phyloP scores from a whole-genome alignment of 331 rosid species.

The Arachis monticola region DNA sequence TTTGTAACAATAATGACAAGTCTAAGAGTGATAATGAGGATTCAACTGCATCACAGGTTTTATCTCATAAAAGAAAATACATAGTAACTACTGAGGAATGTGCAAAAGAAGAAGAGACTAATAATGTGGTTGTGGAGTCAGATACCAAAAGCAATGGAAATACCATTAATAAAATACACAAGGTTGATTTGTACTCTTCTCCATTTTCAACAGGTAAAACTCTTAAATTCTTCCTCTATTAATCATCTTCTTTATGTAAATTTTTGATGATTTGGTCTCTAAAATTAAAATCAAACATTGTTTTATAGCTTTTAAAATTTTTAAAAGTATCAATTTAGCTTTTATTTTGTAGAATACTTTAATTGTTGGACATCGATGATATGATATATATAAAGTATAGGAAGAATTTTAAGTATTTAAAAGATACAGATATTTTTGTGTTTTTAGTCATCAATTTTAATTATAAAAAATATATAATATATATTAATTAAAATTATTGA shows the following conservation, averaged over 20 bases:
- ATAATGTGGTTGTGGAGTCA: constrained; percentile 33
- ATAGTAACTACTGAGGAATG: constrained; percentile 15
- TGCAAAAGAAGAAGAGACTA: constrained; percentile 36
- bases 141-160: constrained; percentile 35
- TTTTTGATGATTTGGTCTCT: too few species aligned
- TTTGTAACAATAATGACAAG: constrained; percentile 40
- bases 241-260: neutral
- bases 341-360: too few species aligned
- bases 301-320: too few species aligned
- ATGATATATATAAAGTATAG: too few species aligned
- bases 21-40: constrained; percentile 28
- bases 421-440: too few species aligned
- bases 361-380: too few species aligned
- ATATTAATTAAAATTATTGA: too few species aligned
- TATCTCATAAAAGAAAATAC: constrained; percentile 38
- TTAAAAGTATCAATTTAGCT: too few species aligned
- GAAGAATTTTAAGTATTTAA: too few species aligned
- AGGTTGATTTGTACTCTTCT: constrained; percentile 49
- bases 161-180: constrained; percentile 35
- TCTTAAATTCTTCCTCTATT: neutral
- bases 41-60: constrained; percentile 11
- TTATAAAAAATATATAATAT: too few species aligned
- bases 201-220: constrained; percentile 53
- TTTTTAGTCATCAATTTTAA: too few species aligned
- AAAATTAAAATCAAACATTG: too few species aligned